phyloP scores from a whole-genome alignment of 495 filamentous ascomycete species.

The Bacidia gigantensis region DNA sequence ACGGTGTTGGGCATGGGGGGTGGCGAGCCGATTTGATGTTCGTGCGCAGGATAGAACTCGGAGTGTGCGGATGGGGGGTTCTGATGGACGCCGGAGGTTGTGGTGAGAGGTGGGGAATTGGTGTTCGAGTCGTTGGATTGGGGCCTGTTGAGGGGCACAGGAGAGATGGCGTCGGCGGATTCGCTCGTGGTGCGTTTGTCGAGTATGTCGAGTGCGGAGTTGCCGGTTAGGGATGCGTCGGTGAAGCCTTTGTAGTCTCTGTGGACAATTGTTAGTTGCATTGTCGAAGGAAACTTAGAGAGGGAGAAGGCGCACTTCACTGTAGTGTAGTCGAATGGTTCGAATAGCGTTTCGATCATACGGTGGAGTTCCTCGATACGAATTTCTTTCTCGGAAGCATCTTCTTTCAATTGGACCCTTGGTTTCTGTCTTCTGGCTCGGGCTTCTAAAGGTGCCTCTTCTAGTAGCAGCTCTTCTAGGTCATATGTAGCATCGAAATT shows the following conservation, averaged over 20 bases:
- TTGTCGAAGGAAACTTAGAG: neutral
- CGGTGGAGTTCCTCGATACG: conserved; percentile 86
- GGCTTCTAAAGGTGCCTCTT: conserved; percentile 91
- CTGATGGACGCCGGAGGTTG: neutral
- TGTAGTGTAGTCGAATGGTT: conserved; percentile 87
- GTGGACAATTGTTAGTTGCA: neutral
- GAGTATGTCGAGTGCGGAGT: conserved; percentile 13
- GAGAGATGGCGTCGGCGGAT: conserved; percentile 6
- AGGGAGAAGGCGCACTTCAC: conserved; percentile 44
- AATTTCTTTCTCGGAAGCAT: conserved; percentile 92
- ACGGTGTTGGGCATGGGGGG: neutral
- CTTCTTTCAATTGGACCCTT: conserved; percentile 75
- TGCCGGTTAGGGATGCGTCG: conserved; percentile 8
- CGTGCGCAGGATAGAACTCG: conserved; percentile 15
- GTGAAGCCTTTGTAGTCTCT: conserved; percentile 19
- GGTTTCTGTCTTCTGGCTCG: conserved; percentile 86
- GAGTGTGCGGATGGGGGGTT: conserved; percentile 12
- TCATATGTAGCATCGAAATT: conserved; percentile 99
- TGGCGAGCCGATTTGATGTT: conserved; percentile 10
- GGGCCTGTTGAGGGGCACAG: neutral
- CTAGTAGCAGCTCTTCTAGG: conserved; percentile 81
- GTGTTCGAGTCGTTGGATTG: conserved; percentile 6
- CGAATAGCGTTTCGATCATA: conserved; percentile 88
- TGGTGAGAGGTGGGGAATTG: conserved; percentile 12
- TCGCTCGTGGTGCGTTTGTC: conserved; percentile 16